Base-by-base conservation (phyloP, 2,329 filamentous ascomycete species). In the Curvularia eragrostidis region DNA sequence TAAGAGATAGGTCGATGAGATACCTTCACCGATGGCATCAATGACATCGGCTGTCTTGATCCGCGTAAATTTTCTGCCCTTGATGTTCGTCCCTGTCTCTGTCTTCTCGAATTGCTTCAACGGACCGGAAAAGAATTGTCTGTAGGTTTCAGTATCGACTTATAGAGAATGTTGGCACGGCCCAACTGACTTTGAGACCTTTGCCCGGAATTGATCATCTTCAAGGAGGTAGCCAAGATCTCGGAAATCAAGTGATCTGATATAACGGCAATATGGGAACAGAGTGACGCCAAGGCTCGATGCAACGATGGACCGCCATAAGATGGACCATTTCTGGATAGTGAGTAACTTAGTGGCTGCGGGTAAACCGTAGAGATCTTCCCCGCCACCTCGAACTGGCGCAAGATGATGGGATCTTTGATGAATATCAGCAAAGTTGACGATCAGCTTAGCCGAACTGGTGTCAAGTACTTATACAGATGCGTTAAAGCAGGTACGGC, bases 231-330 rank as follows among this genome's bases (percentile, higher is more conserved):
- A 77, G 10, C 79, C 76, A 1, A 91, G 79, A 67, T 89, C 85
- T 52, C 85, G 80, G 9, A 91, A 81, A 63, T 89, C 85, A 36
- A 92, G 79, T 24, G 82, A 80, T 54, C 83, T 85, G 54, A 91
- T 84, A 74, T 89, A 91, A 36, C 85, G 71, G 66, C 85, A 89
- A 70, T 93, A 93, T 0, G 89, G 88, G 61, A 87, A 89, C 18
- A 85, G 77, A 0, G 89, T 90, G 62, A 79, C 76, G 23, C 82
- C 84, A 42, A 88, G 75, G 56, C 86, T 86, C 8, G 89, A 91
- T 7, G 87, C 78, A 56, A 90, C 84, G 63, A 91, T 85, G 2
- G 87, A 87, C 49, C 84, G 83, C 89, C 89, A 92, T 48, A 90
- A 74, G 6, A 84, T 81, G 1, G 86, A 84, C 83, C 86, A 88